phyloP scores from a whole-genome alignment of 2,329 filamentous ascomycete genomes.

The Colletotrichum truncatum region DNA sequence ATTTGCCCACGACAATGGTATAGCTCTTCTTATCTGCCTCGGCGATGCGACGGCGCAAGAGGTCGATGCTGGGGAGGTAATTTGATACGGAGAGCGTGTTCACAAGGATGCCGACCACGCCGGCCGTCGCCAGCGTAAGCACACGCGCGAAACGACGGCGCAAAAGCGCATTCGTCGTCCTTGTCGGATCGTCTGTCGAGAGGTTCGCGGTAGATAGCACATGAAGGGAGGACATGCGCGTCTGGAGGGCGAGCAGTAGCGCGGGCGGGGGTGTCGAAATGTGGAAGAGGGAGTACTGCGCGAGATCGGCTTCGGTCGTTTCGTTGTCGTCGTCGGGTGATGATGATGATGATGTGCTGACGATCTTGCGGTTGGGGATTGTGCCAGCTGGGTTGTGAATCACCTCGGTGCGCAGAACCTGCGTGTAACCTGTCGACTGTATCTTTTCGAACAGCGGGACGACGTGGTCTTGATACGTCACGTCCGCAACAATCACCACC shows the following conservation, averaged over 20 bases:
- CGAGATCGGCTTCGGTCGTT: constrained; percentile 55
- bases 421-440: constrained; percentile 70
- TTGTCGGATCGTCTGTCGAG: constrained; percentile 53
- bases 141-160: constrained; percentile 90
- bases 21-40: constrained; percentile 93
- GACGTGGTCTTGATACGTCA: constrained; percentile 85
- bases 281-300: constrained; percentile 82
- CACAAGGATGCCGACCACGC: constrained; percentile 92
- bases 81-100: constrained; percentile 94
- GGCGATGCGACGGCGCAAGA: constrained; percentile 77
- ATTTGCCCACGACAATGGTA: constrained; percentile 94
- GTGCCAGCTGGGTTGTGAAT: constrained; percentile 80
- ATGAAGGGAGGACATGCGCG: constrained; percentile 80
- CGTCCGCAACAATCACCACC: constrained; percentile 86
- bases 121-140: constrained; percentile 79
- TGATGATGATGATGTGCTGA: too few species aligned
- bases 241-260: constrained; percentile 86
- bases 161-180: constrained; percentile 65
- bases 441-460: constrained; percentile 64
- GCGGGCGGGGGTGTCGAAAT: constrained; percentile 83
- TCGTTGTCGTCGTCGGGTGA: too few species aligned
- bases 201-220: constrained; percentile 76
- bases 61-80: constrained; percentile 82
- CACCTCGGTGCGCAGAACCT: constrained; percentile 75
- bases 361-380: constrained; percentile 84